Evolutionary conservation across 164 flowering plant species (phyloP), one percentile per base, ranked within the genome.

Genomic region (Berberis thunbergii): DNA sequence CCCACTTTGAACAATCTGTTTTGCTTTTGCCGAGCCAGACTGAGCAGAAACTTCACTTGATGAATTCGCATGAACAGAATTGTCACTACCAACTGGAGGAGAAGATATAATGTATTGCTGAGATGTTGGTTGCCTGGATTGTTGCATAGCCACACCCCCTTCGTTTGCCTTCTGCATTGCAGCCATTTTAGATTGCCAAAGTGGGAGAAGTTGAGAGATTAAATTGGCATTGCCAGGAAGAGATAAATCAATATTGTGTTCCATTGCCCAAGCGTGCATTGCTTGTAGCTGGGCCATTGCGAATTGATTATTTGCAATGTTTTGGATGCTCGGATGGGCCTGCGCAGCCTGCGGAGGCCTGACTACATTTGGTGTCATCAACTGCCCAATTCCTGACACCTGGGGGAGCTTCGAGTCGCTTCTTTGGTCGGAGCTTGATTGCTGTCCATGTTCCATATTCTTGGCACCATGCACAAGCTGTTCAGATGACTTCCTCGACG

Each of bases 211-310:
- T 67, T 91, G 97, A 26, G 92, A 76, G 66, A 91, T 69, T 72
- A 89, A 61, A 75, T 74, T 80, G 59, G 91, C 93, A 83, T 89
- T 86, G 63, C 80, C 86, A 60, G 96, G 98, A 43, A 56, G 74
- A 41, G 96, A 81, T 9, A 89, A 75, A 77, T 95, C 99, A 72
- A 95, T 81, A 75, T 89, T 91, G 64, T 78, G 86, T 71, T 91
- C 99, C 68, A 64, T 73, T 43, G 96, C 97, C 91, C 92, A 85
- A 11, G 92, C 92, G 62, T 91, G 91, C 80, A 87, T 69, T 6
- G 83, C 86, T 70, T 86, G 97, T 78, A 88, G 52, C 73, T 94
- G 97, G 11, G 92, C 81, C 81, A 87, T 73, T 12, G 87, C 81
- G 49, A 76, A 63, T 65, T 78, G 88, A 78, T 76, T 88, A 74